Evolutionary conservation across 2,329 filamentous ascomycete genomes (phyloP), one percentile per base, ranked within the genome.

Genomic region (Bipolaris sorokiniana): DNA sequence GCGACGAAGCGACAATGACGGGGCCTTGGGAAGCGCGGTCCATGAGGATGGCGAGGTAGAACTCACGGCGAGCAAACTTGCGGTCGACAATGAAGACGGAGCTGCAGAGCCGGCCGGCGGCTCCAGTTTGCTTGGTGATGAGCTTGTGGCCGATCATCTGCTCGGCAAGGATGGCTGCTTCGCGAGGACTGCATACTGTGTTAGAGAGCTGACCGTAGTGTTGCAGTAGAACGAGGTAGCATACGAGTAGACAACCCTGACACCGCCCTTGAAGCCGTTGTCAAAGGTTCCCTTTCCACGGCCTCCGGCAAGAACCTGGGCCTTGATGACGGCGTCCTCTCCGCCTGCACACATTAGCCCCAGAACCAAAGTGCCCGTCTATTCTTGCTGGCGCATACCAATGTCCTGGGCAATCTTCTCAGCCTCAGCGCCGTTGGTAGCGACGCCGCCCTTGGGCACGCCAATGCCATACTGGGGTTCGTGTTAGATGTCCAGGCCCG

Each of bases 101-200:
- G 81, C 91, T 98, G 87, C 95, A 99, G 78, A 96, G 87, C 79
- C 95, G 92, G 76, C 95, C 95, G 71, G 81, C 86, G 70, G 94
- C 91, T 78, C 95, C 95, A 58, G 95, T 99, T 85, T 99, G 95
- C 88, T 99, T 99, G 80, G 95, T 99, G 82, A 99, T 87, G 81
- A 99, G 92, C 83, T 97, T 97, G 84, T 99, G 94, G 77, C 95
- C 95, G 81, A 99, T 98, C 95, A 99, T 99, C 84, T 99, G 93
- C 71, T 94, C 87, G 70, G 95, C 94, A 78, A 99, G 97, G 88
- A 98, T 97, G 85, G 92, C 90, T 76, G 95, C 95, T 85, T 89
- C 86, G 72, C 92, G 93, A 59, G 95, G 91, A 60, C 86, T 88
- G 63, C 44, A 59, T 47, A 36, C 16, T 51, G 34, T 54, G 64